Base-by-base conservation (phyloP, 441 rosid genomes). In the Corymbia calophylla region DNA sequence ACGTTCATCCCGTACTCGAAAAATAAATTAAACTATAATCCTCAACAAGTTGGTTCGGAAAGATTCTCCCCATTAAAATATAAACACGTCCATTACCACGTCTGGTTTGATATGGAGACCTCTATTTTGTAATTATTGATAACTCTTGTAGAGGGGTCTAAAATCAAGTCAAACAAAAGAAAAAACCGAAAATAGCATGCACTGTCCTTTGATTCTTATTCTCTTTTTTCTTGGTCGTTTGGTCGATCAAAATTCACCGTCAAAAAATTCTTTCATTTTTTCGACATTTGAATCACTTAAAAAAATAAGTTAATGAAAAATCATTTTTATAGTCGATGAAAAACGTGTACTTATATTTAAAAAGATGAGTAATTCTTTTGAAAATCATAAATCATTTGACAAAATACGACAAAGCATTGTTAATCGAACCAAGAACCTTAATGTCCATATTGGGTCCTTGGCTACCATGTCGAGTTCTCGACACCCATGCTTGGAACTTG, bases 381-480 rank as follows among this genome's bases (percentile, higher is more conserved):
- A 73, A 73, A 73, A 7, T 39, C 4, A 73, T 6, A 73, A 44
- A 73, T 21, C 3, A 23, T 2, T 73, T 0, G 5, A 23, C 51
- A 73, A 73, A 73, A 73, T 0, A 1, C 9, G 0, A 39, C 17
- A 39, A 44, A 7, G 7, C n/a, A 15, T 1, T 73, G 0, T 5
- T 73, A 7, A 39, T 39, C 4, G 7, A 23, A 29, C 14, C n/a
- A 39, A 6, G 1, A 27, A 1, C 3, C 27, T 17, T 31, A 9
- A 19, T 4, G 17, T 51, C 8, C 5, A 0, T 73, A 7, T 0
- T 6, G 7, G 7, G 48, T 21, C 47, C 82, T 19, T 0, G 0
- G 1, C 0, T 5, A 1, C 16, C 23, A 2, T 32, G 44, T 17
- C 13, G 5, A n/a, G 23, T 32, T 31, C 25, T 4, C 0, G 0